Conservation (phyloP, 208 protist species). For the Leishmania tarentolae region DNA sequence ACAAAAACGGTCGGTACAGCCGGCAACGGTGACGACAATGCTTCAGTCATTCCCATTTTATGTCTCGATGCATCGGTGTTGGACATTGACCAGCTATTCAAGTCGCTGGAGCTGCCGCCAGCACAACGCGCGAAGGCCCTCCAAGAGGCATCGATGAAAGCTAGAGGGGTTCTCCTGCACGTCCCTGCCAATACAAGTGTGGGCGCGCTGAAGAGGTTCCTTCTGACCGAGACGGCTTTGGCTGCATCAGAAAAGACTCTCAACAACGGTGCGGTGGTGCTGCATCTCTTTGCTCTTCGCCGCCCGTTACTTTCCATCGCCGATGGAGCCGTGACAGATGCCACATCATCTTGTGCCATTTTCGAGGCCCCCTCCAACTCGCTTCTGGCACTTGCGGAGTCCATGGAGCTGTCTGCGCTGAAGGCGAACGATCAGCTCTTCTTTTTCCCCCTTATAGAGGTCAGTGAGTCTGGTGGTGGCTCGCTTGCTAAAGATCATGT, state of each 20-base stretch:
- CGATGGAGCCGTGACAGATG: background rate
- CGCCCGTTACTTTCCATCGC: background rate
- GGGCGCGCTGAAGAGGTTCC: conserved; percentile 7
- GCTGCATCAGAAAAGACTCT: background rate
- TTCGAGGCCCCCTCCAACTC: background rate
- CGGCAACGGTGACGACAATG: background rate
- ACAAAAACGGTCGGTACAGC: background rate
- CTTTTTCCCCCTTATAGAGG: background rate
- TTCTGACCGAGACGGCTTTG: conserved; percentile 6
- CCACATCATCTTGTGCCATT: background rate
- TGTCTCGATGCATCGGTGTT: conserved; percentile 20
- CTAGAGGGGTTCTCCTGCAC: conserved; percentile 14
- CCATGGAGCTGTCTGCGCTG: background rate
- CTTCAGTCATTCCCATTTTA: conserved; percentile 8
- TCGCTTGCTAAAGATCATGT: background rate
- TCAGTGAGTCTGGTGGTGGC: background rate
- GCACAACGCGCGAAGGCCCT: conserved; percentile 8
- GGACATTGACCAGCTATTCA: conserved; percentile 5
- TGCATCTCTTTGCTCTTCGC: conserved; percentile 22
- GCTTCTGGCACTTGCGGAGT: conserved; percentile 2
- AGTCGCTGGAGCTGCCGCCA: conserved; percentile 14
- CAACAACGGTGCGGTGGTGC: background rate
- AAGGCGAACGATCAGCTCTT: background rate
- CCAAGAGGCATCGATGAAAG: background rate
- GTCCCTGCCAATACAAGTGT: conserved; percentile 11